These are phyloP conservation scores for Hypoxylon sp. DNA, from an alignment of 2,329 filamentous ascomycete species.

Conservation along the genomic window DNA sequence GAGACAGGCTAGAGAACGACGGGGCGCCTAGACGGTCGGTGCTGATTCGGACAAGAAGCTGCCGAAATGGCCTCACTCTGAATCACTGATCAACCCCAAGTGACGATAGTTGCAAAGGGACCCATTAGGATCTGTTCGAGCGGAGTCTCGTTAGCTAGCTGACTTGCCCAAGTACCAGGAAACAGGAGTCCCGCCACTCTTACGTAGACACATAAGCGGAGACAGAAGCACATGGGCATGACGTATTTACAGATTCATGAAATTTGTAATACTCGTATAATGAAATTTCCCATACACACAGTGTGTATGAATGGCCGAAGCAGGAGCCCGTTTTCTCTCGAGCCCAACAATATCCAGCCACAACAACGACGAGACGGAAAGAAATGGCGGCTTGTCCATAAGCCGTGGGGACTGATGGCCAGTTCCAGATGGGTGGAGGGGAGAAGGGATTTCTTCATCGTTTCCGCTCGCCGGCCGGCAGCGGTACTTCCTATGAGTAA, in stretches of 20 bases:
- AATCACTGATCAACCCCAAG: slow-evolving; percentile 24
- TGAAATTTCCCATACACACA: slow-evolving; percentile 28
- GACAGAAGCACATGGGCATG: slow-evolving; percentile 29
- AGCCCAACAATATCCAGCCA: slow-evolving; percentile 31
- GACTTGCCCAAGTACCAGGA: slow-evolving; percentile 32
- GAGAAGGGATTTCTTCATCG: slow-evolving; percentile 36
- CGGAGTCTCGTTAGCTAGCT: slow-evolving; percentile 26
- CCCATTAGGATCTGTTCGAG: slow-evolving; percentile 28
- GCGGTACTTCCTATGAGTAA: slow-evolving; percentile 32
- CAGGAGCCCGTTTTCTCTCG: background rate
- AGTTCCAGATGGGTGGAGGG: slow-evolving; percentile 32
- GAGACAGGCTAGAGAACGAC: slow-evolving; percentile 20
- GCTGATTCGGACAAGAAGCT: slow-evolving; percentile 31
- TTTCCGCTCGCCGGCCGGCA: slow-evolving; percentile 42
- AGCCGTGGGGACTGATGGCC: slow-evolving; percentile 36
- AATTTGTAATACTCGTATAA: slow-evolving; percentile 32
- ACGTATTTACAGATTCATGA: slow-evolving; percentile 25
- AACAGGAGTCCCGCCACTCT: slow-evolving; percentile 36
- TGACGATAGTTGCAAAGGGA: slow-evolving; percentile 38
- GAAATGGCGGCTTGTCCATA: slow-evolving; percentile 20
- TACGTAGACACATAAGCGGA: slow-evolving; percentile 43
- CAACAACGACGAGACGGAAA: slow-evolving; percentile 20
- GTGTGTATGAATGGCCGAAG: slow-evolving; percentile 12
- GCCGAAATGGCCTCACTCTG: slow-evolving; percentile 20
- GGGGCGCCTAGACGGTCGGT: slow-evolving; percentile 11